These are phyloP conservation scores for Boletus patriciae DNA, from an alignment of 768 basidiomycete species.

Conservation along the genomic window DNA sequence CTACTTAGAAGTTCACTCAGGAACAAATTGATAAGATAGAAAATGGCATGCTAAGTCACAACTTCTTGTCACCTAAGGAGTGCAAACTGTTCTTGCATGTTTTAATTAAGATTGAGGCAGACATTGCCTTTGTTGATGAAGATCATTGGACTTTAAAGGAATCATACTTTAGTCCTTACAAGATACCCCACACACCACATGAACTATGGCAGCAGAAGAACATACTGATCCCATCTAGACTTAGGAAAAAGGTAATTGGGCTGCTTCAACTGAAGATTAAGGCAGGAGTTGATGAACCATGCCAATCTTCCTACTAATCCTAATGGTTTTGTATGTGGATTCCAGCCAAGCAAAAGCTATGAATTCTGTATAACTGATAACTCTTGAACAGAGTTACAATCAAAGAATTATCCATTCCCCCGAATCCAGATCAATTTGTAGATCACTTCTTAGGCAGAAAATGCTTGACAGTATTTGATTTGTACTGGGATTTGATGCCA, in stretches of 20 bases:
- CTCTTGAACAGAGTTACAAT: not conserved
- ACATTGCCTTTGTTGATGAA: not conserved
- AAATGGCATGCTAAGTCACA: fast-evolving
- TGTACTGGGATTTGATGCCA: not conserved
- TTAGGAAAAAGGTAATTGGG: not conserved
- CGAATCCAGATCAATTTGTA: not conserved
- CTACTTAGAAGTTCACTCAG: not conserved
- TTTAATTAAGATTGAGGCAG: not conserved
- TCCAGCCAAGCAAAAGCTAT: not conserved
- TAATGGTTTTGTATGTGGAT: not conserved
- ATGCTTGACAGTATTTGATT: not conserved
- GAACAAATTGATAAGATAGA: not conserved
- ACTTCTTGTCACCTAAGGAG: not conserved
- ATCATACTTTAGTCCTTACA: not conserved
- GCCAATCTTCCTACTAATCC: not conserved
- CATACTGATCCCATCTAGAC: not conserved
- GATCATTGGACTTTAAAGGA: not conserved
- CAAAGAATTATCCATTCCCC: not conserved
- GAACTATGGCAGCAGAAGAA: not conserved
- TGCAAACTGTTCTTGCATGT: not conserved
- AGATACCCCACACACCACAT: not conserved
- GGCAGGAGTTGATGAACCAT: not conserved
- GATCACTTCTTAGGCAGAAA: not conserved
- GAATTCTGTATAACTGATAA: not conserved
- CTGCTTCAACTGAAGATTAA: not conserved